Percentiles rank a stretch among this genome's conserved stretches.
Conservation (phyloP, 164 flowering plant genomes). For the Aristolochia californica region DNA sequence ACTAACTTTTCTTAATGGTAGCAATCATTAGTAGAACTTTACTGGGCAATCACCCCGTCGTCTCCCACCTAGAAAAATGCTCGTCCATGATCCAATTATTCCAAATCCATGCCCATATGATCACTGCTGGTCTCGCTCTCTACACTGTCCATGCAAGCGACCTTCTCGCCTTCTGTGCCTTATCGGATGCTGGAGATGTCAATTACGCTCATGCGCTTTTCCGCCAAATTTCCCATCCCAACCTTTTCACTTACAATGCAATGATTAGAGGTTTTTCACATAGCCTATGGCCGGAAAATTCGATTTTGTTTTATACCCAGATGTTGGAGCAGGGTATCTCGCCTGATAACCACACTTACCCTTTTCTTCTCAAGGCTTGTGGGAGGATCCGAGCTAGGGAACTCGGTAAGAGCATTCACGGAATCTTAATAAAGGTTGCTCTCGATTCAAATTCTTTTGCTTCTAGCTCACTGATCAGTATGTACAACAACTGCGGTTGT, state of each 20-base stretch:
- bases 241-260: conserved; percentile 51
- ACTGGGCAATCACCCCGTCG: conserved; percentile 23
- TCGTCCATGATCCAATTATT: conserved; percentile 34
- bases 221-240: conserved; percentile 31
- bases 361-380: conserved; percentile 35
- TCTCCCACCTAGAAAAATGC: conserved; percentile 41
- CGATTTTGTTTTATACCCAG: conserved; percentile 15
- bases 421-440: conserved; percentile 16
- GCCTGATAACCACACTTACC: conserved; percentile 29
- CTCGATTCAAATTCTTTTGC: conserved; percentile 15
- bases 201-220: conserved; percentile 35
- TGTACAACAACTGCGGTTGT: conserved; percentile 7
- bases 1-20: neutral
- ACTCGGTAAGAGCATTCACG: conserved; percentile 11
- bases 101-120: conserved; percentile 67
- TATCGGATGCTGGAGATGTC: conserved; percentile 39
- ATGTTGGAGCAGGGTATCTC: conserved; percentile 16
- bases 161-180: conserved; percentile 44
- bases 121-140: conserved; percentile 31
- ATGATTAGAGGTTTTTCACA: conserved; percentile 27
- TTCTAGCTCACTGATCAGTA: conserved; percentile 6
- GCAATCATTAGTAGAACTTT: neutral
- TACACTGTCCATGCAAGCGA: conserved; percentile 50
- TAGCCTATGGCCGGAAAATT: conserved; percentile 19
- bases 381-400: neutral